Evolutionary conservation across 2,329 filamentous ascomycete species (phyloP).

Genomic region (Pestalotiopsis sp.): DNA sequence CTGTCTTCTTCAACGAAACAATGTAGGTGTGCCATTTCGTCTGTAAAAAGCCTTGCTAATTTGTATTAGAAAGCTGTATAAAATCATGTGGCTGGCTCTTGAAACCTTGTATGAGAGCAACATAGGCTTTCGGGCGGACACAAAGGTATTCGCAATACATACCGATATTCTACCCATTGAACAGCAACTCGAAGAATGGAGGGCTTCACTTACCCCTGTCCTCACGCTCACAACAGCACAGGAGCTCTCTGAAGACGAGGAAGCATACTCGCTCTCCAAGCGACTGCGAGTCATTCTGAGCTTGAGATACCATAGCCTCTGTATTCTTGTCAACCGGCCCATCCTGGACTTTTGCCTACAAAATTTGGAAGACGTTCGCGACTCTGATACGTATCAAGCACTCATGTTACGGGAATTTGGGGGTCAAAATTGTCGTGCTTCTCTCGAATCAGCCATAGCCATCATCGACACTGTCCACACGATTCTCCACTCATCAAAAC

Average conservation of each 20-base stretch:
- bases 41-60: not conserved
- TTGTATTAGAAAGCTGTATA: constrained; percentile 33
- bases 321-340: constrained; percentile 34
- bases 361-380: constrained; percentile 13
- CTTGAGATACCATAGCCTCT: constrained; percentile 35
- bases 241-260: constrained; percentile 23
- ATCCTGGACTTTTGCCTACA: constrained; percentile 27
- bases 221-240: constrained; percentile 27
- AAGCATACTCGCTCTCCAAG: constrained; percentile 23
- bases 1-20: constrained; percentile 31
- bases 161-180: constrained; percentile 40
- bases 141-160: constrained; percentile 31
- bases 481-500: constrained; percentile 18
- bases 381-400: constrained; percentile 15
- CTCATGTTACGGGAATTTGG: constrained; percentile 23
- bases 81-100: constrained; percentile 38
- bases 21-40: no score
- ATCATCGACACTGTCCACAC: constrained; percentile 25
- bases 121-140: constrained; percentile 35
- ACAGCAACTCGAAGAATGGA: constrained; percentile 42
- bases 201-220: constrained; percentile 31
- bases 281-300: constrained; percentile 43
- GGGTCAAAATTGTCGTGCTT: constrained; percentile 23
- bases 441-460: constrained; percentile 25
- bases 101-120: constrained; percentile 47